These are phyloP conservation scores for Amaranthus palmeri DNA, from an alignment of 148 eudicot species.

Conservation along the genomic window DNA sequence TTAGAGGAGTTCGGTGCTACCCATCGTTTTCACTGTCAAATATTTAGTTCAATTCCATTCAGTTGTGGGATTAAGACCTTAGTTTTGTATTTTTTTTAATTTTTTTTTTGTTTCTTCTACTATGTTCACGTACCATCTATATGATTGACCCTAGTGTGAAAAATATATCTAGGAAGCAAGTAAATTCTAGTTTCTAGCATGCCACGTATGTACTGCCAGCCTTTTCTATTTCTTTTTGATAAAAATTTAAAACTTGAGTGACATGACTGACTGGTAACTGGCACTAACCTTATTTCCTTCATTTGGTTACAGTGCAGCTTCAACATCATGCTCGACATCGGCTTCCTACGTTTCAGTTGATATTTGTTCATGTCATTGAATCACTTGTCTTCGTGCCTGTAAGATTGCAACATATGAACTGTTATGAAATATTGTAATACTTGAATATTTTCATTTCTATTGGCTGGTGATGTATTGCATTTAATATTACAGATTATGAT, in stretches of 20 bases:
- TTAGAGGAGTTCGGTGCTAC: no score
- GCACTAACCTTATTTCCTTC: background rate
- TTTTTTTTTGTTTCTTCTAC: background rate
- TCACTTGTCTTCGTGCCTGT: slow-evolving; percentile 99
- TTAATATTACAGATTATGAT: slow-evolving; percentile 83
- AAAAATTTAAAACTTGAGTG: background rate
- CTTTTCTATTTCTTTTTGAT: background rate
- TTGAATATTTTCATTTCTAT: slow-evolving; percentile 3
- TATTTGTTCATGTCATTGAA: slow-evolving; percentile 96
- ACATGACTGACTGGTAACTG: background rate
- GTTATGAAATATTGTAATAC: background rate
- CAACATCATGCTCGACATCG: slow-evolving; percentile 99
- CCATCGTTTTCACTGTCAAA: no score
- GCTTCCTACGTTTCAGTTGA: slow-evolving; percentile 97
- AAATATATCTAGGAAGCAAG: background rate
- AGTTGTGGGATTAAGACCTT: no score
- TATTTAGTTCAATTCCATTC: no score
- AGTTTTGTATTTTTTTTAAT: no score
- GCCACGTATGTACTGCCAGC: background rate
- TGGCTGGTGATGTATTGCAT: slow-evolving; percentile 8
- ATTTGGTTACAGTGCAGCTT: slow-evolving; percentile 79
- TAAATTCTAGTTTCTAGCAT: background rate
- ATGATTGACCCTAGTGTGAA: background rate
- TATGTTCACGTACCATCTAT: background rate
- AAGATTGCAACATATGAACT: slow-evolving; percentile 21